Base-by-base conservation (phyloP, 495 filamentous ascomycete genomes). In the Penicillium pulvis region DNA sequence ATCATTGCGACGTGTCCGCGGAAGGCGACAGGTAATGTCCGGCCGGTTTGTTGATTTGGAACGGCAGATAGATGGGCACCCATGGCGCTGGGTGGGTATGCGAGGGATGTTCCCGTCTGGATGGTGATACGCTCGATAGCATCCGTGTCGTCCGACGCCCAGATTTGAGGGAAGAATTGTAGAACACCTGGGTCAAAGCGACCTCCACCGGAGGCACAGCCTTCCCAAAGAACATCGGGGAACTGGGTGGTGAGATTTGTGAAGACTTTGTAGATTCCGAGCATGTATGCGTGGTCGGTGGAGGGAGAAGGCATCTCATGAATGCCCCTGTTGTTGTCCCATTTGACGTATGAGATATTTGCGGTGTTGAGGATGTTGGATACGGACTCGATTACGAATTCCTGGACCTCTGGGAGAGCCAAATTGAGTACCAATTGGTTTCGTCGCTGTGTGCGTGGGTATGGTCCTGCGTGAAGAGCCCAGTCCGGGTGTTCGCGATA, bases 101-200 rank as follows among this genome's bases (percentile, higher is more conserved):
- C 80, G 14, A 82, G 70, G 0, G 81, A 82, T 1, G 79, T 82
- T 8, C 82, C 82, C 39, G 84, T 66, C 33, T 85, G 82, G 58
- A 85, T 85, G n/a, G 69, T 64, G 24, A 85, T 69, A 14, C 81
- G 76, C 44, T 81, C 74, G 1, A 81, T 61, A 3, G 74, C 81
- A 54, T 85, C 82, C 17, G 81, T 85, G 59, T 85, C 71, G 41
- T 85, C 82, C 0, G 78, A 81, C 0, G 82, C 81, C 82, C 82
- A 85, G 62, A 78, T 76, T 61, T 85, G 82, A 0, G 82, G 80
- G 75, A 80, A 83, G 62, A 79, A 85, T 47, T 83, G 79, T 26
- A 85, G 68, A 2, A 84, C 55, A 0, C 81, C 82, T 0, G 82
- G 67, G 54, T 85, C 81, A 56, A 83, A 84, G 23, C 81, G 75